Percentiles rank a stretch among this genome's conserved stretches.
phyloP scores from a whole-genome alignment of 306 rosid species.

The Glycine soja region DNA sequence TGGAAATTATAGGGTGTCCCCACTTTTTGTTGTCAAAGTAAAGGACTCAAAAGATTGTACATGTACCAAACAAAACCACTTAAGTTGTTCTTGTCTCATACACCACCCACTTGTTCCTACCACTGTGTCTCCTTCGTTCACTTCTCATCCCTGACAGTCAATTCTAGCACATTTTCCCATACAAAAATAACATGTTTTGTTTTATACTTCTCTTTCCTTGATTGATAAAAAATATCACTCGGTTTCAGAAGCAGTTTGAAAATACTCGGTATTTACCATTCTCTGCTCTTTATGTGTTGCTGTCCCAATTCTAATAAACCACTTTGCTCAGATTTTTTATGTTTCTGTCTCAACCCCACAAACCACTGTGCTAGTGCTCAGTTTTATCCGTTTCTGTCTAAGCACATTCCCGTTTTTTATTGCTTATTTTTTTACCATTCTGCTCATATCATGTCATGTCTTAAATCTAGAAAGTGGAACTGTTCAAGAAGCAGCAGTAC shows the following conservation, averaged over 20 bases:
- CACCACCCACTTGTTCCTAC: constrained; percentile 23
- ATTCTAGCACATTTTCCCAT: not conserved
- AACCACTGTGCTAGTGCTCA: not conserved
- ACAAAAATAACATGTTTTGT: not conserved
- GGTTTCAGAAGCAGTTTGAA: not conserved
- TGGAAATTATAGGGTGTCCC: not conserved
- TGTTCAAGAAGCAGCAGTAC: not conserved
- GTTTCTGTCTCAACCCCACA: not conserved
- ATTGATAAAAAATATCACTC: not conserved
- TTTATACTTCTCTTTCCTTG: not conserved
- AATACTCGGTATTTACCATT: constrained; percentile 33
- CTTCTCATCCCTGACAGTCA: constrained; percentile 20
- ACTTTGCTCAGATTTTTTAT: not conserved
- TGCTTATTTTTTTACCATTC: not conserved
- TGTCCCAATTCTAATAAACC: not conserved
- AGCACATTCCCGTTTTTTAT: not conserved
- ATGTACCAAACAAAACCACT: constrained; percentile 28
- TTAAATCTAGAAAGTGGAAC: not conserved
- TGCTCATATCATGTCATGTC: not conserved
- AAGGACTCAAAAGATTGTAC: not conserved
- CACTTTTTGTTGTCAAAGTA: not conserved
- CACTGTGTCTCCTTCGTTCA: constrained; percentile 26
- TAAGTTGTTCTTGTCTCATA: constrained; percentile 2
- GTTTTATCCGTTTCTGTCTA: not conserved
- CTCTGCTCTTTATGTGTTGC: not conserved